These are phyloP conservation scores for Lizonia empirigonia DNA, from an alignment of 2,329 filamentous ascomycete genomes.

Conservation along the genomic window DNA sequence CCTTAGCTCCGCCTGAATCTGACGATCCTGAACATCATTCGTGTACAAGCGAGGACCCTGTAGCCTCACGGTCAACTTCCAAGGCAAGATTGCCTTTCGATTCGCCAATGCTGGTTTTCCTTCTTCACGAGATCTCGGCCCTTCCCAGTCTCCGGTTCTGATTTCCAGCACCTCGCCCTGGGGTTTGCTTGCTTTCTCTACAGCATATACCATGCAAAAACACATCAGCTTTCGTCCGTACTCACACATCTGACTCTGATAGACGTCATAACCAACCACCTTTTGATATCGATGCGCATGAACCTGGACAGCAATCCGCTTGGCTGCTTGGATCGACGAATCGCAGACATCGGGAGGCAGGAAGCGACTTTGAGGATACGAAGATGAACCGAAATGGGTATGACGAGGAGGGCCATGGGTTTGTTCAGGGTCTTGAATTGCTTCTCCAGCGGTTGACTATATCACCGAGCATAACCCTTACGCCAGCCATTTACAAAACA, in stretches of 20 bases:
- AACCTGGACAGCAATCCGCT: constrained; percentile 16
- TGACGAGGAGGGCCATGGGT: constrained; percentile 16
- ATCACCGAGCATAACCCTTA: constrained; percentile 21
- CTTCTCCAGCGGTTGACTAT: constrained; percentile 23
- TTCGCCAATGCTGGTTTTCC: constrained; percentile 13
- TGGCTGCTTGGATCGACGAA: constrained; percentile 38
- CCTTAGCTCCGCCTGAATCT: constrained; percentile 26
- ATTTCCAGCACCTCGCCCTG: constrained; percentile 7
- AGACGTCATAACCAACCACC: constrained; percentile 38
- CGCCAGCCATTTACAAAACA: constrained; percentile 9
- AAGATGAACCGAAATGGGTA: constrained; percentile 21
- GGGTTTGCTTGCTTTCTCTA: constrained; percentile 27
- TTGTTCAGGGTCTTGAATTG: constrained; percentile 19
- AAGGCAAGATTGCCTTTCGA: constrained; percentile 13
- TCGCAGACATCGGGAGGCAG: constrained; percentile 6
- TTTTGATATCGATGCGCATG: constrained; percentile 24
- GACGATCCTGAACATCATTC: constrained; percentile 20
- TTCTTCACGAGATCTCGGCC: constrained; percentile 14
- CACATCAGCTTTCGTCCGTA: constrained; percentile 3
- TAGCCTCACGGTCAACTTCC: constrained; percentile 16
- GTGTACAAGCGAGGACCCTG: constrained; percentile 24
- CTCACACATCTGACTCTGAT: background rate
- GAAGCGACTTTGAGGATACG: constrained; percentile 6
- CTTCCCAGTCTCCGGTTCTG: constrained; percentile 10
- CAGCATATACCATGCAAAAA: constrained; percentile 8